Percentiles rank a stretch among this genome's conserved stretches.
phyloP scores from a whole-genome alignment of 108 stramenopile species.

The Discostella stelligeroides region DNA sequence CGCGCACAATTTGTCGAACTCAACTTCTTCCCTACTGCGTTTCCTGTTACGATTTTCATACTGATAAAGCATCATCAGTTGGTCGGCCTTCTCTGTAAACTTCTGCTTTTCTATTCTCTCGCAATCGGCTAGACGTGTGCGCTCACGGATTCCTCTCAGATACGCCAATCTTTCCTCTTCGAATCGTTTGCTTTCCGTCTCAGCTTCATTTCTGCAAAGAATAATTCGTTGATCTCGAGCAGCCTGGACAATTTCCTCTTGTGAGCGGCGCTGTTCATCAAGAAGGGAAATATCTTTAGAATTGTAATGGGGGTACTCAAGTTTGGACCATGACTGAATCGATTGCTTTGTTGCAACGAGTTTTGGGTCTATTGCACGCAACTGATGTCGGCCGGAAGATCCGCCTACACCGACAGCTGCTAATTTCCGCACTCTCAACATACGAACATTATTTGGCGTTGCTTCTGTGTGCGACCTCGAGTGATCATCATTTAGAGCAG shows the following conservation, averaged over 20 bases:
- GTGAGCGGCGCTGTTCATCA: constrained; percentile 38
- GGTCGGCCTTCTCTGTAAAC: constrained; percentile 31
- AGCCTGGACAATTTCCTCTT: constrained; percentile 24
- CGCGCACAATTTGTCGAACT: constrained; percentile 35
- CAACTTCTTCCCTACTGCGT: constrained; percentile 35
- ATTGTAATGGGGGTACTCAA: constrained; percentile 40
- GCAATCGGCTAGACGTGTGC: constrained; percentile 35
- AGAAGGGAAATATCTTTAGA: constrained; percentile 29
- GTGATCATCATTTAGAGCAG: no score
- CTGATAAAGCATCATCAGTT: constrained; percentile 36
- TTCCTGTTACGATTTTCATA: constrained; percentile 48
- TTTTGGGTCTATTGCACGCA: constrained; percentile 6
- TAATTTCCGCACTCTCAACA: constrained; percentile 14
- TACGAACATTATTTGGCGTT: constrained; percentile 4
- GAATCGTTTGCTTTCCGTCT: constrained; percentile 20
- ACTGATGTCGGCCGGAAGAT: neutral
- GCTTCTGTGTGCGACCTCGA: neutral
- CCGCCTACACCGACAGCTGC: neutral
- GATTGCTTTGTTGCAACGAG: constrained; percentile 1
- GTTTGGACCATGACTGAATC: constrained; percentile 25
- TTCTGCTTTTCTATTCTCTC: constrained; percentile 51
- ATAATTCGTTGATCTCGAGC: constrained; percentile 36
- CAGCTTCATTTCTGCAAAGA: constrained; percentile 38
- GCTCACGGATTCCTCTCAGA: constrained; percentile 46
- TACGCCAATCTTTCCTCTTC: constrained; percentile 42